Conservation (phyloP, 805 yeast genomes). For the Hanseniaspora vineae region DNA sequence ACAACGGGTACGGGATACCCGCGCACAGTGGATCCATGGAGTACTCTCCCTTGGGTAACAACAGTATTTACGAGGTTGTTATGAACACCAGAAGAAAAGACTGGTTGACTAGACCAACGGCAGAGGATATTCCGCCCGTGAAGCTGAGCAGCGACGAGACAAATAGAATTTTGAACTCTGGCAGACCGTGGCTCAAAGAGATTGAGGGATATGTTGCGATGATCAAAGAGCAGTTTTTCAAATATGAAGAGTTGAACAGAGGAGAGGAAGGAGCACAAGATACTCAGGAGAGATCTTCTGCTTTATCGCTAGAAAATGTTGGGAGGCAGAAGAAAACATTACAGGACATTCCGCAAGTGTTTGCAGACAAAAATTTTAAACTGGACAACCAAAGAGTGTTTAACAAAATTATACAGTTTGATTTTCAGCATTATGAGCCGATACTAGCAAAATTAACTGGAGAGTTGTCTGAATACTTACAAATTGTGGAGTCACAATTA, state of each 20-base stretch:
- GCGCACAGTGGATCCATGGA: constrained; percentile 8
- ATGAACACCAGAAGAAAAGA: constrained; percentile 25
- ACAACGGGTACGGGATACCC: background rate
- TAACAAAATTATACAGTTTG: constrained; percentile 50
- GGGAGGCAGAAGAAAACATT: constrained; percentile 7
- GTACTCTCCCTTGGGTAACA: constrained; percentile 27
- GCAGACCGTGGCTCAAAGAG: constrained; percentile 28
- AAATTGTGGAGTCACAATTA: constrained; percentile 68
- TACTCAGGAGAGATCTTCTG: background rate
- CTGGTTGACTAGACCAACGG: constrained; percentile 53
- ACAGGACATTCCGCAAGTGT: constrained; percentile 49
- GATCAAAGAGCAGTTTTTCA: background rate
- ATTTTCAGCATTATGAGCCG: constrained; percentile 26
- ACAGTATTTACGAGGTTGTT: constrained; percentile 67
- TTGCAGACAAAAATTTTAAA: constrained; percentile 53
- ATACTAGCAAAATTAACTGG: constrained; percentile 28
- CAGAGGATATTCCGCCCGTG: constrained; percentile 74
- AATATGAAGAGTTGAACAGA: background rate
- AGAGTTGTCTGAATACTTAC: constrained; percentile 66
- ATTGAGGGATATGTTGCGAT: background rate
- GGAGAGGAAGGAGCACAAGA: background rate
- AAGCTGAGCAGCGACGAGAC: constrained; percentile 38
- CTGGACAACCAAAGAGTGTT: constrained; percentile 83
- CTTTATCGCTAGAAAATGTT: background rate
- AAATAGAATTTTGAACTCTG: constrained; percentile 22